Percentiles rank a stretch among this genome's conserved stretches.
These are phyloP conservation scores for Ophiostoma angusticollis DNA, from an alignment of 2,329 filamentous ascomycete genomes.

Conservation along the genomic window DNA sequence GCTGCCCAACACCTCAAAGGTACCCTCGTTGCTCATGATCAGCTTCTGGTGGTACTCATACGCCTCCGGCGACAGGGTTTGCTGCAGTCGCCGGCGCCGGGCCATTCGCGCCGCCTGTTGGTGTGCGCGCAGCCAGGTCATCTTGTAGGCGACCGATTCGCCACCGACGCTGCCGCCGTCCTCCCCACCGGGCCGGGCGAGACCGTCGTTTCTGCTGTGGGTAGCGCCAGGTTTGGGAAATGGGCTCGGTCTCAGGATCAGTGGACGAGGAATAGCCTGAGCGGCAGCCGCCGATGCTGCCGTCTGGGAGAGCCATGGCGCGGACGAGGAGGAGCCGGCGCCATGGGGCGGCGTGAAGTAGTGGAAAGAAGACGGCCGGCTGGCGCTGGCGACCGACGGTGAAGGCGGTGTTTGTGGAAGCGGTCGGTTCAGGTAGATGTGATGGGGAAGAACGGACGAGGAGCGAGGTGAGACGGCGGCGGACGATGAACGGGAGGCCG, in stretches of 20 bases:
- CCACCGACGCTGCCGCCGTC: not conserved
- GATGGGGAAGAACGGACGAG: slow-evolving; percentile 2
- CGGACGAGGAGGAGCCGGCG: slow-evolving; percentile 1
- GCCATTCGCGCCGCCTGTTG: slow-evolving; percentile 9
- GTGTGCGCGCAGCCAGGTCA: slow-evolving; percentile 3
- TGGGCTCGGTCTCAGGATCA: slow-evolving; percentile 7
- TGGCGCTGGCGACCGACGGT: slow-evolving; percentile 3
- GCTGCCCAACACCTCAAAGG: slow-evolving; percentile 7
- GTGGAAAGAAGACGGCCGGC: not conserved
- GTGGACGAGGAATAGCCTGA: slow-evolving; percentile 3
- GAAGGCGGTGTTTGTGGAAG: slow-evolving; percentile 8
- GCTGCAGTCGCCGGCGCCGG: slow-evolving; percentile 5
- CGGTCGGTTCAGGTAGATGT: slow-evolving; percentile 6
- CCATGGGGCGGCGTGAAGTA: too few relatives aligned
- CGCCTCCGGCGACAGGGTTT: not conserved
- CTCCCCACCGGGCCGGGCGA: not conserved
- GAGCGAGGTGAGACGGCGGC: slow-evolving; percentile 1
- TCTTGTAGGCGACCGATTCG: not conserved
- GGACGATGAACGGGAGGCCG: slow-evolving; percentile 1
- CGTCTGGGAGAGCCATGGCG: not conserved
- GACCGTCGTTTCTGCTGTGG: not conserved
- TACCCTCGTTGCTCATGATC: slow-evolving; percentile 10
- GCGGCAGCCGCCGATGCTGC: not conserved
- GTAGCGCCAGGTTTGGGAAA: not conserved
- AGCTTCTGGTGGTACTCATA: not conserved